These are phyloP conservation scores for Chlamydomonas sp. DNA, from an alignment of 139 green algal genomes.

Conservation along the genomic window DNA sequence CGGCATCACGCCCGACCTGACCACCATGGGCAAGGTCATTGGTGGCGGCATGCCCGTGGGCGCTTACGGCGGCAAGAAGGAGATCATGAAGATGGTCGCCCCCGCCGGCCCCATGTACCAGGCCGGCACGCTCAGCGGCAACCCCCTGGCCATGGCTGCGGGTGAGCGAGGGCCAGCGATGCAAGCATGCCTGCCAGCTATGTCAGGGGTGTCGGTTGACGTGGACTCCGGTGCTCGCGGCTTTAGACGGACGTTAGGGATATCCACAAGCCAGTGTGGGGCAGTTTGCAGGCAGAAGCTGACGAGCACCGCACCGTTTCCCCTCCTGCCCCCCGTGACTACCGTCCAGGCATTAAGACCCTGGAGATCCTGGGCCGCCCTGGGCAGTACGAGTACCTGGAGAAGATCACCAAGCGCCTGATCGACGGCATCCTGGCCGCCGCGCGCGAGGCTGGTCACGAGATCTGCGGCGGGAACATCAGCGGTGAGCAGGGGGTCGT, in stretches of 20 bases:
- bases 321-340: not conserved
- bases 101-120: conserved; percentile 95
- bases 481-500: conserved; percentile 57
- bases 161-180: conserved; percentile 48
- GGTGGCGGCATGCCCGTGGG: conserved; percentile 97
- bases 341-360: conserved; percentile 88
- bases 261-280: too few relatives aligned
- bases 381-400: conserved; percentile 95
- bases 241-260: not conserved
- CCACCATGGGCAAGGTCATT: conserved; percentile 99
- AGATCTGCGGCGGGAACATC: conserved; percentile 91
- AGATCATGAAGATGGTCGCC: conserved; percentile 99
- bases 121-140: conserved; percentile 96
- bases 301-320: not conserved
- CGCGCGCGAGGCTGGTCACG: conserved; percentile 88
- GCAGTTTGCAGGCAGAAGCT: too few relatives aligned
- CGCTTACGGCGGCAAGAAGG: conserved; percentile 93
- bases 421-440: conserved; percentile 92
- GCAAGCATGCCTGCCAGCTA: too few relatives aligned
- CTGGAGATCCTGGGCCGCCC: conserved; percentile 94
- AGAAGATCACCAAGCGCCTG: conserved; percentile 85
- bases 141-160: conserved; percentile 98
- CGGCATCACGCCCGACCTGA: conserved; percentile 97
- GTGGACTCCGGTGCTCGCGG: not conserved
- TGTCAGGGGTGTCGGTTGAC: too few relatives aligned